Evolutionary conservation across 1,284 basidiomycete genomes (phyloP).

Genomic region (Boletus mariae): DNA sequence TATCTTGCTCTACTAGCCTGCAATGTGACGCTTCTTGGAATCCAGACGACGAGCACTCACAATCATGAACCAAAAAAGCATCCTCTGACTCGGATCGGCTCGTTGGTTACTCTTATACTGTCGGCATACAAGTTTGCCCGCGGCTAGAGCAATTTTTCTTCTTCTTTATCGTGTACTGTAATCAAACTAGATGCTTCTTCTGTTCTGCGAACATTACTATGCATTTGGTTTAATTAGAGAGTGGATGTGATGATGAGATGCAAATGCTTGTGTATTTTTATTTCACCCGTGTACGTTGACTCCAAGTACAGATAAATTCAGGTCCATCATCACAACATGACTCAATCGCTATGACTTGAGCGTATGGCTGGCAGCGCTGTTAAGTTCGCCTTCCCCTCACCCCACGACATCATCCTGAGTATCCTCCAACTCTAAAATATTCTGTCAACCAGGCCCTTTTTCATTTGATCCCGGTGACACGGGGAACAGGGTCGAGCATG

Average conservation of each 20-base stretch:
- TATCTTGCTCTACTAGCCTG: constrained; percentile 14
- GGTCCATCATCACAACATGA: constrained; percentile 11
- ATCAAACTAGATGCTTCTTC: constrained; percentile 8
- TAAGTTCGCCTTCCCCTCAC: not conserved
- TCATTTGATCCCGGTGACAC: not conserved
- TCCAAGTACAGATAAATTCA: constrained; percentile 29
- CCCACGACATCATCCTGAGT: constrained; percentile 6
- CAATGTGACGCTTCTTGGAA: constrained; percentile 13
- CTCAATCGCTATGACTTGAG: not conserved
- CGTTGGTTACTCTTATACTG: not conserved
- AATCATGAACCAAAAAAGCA: constrained; percentile 7
- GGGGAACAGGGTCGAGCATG: not conserved
- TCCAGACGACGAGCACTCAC: constrained; percentile 7
- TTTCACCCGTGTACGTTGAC: constrained; percentile 15
- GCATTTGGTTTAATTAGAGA: constrained; percentile 28
- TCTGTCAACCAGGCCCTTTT: not conserved
- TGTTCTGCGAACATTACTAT: constrained; percentile 17
- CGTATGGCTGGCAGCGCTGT: not conserved
- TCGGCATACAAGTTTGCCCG: not conserved
- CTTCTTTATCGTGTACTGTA: constrained; percentile 17
- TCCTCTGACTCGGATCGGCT: not conserved
- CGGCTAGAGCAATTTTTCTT: not conserved
- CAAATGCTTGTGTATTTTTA: constrained; percentile 11
- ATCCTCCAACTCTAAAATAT: not conserved
- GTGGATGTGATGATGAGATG: constrained; percentile 15